Evolutionary conservation across 164 flowering plant genomes (phyloP).

Genomic region (Nymphaea colorata): DNA sequence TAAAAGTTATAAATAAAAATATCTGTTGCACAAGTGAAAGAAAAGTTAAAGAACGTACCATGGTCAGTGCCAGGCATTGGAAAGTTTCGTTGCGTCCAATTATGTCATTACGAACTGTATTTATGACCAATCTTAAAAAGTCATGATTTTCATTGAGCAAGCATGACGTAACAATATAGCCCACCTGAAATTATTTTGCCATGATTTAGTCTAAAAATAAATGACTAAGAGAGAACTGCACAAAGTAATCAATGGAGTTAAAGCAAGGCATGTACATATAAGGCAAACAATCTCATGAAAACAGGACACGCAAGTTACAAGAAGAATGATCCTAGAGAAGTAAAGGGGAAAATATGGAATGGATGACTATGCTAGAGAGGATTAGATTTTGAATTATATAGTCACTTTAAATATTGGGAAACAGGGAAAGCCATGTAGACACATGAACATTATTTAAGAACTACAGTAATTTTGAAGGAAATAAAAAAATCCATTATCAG

Average conservation of each 20-base stretch:
- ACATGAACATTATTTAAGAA: too few species aligned
- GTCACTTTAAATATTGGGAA: too few species aligned
- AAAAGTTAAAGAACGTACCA: conserved; percentile 42
- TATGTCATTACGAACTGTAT: conserved; percentile 94
- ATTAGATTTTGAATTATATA: too few species aligned
- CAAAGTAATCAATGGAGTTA: neutral
- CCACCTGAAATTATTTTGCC: conserved; percentile 51
- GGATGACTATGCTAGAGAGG: neutral
- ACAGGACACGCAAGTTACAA: too few species aligned
- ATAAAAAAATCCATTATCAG: too few species aligned
- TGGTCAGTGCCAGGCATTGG: conserved; percentile 90
- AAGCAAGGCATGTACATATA: too few species aligned
- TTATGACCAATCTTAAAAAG: conserved; percentile 87
- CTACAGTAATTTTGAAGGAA: too few species aligned
- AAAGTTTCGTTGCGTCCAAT: conserved; percentile 99
- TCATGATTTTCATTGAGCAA: conserved; percentile 97
- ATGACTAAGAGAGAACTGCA: conserved; percentile 1
- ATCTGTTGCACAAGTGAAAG: neutral
- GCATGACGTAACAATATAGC: conserved; percentile 88
- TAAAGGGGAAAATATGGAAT: neutral
- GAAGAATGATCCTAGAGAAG: neutral
- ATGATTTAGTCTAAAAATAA: conserved; percentile 7
- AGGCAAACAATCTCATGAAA: too few species aligned
- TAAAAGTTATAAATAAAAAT: too few species aligned
- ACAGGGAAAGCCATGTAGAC: too few species aligned